Percentiles rank a stretch among this genome's conserved stretches.
These are phyloP conservation scores for Glycine soja DNA, from an alignment of 306 rosid species.

Conservation along the genomic window DNA sequence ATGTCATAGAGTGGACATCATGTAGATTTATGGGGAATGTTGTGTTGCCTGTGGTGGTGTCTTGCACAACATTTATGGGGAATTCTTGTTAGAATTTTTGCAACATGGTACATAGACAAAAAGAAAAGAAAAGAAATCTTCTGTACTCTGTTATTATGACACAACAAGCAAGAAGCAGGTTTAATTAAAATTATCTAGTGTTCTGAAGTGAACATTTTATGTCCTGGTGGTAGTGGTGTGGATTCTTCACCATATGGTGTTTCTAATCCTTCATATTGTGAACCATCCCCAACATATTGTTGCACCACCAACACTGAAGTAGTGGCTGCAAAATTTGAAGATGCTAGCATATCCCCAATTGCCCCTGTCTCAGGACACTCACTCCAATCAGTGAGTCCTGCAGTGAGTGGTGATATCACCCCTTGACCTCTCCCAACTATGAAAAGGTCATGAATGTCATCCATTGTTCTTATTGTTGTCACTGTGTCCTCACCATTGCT, in stretches of 20 bases:
- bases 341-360: constrained; percentile 86
- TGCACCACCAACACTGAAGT: constrained; percentile 86
- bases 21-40: too few relatives aligned
- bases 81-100: too few relatives aligned
- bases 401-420: constrained; percentile 73
- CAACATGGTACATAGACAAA: background rate
- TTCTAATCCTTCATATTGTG: constrained; percentile 39
- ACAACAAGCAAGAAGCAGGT: background rate
- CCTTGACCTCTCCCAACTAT: constrained; percentile 95
- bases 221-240: constrained; percentile 22
- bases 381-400: constrained; percentile 95
- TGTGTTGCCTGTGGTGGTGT: too few relatives aligned
- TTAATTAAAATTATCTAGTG: background rate
- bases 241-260: constrained; percentile 45
- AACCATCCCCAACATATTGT: constrained; percentile 61
- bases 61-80: too few relatives aligned
- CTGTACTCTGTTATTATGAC: constrained; percentile 1
- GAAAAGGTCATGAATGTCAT: constrained; percentile 71
- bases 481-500: constrained; percentile 90
- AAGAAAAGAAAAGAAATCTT: background rate
- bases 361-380: constrained; percentile 94
- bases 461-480: constrained; percentile 70
- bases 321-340: constrained; percentile 85
- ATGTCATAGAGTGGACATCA: too few relatives aligned
- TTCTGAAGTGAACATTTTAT: constrained; percentile 11